phyloP scores from a whole-genome alignment of 1,139 yeast genomes.

The Waltiozyma solani region DNA sequence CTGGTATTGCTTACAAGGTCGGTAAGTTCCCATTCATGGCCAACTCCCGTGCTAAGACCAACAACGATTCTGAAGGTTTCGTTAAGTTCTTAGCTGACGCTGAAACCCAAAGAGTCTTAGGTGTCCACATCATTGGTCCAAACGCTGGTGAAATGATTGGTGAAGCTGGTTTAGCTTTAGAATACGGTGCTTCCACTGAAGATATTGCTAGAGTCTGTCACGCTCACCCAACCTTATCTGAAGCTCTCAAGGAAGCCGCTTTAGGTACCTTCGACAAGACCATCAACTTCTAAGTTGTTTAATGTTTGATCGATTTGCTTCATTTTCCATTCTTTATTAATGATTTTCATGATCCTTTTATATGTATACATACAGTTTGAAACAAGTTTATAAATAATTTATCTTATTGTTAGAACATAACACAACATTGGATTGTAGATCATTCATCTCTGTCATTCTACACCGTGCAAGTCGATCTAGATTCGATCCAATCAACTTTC shows the following conservation, averaged over 20 bases:
- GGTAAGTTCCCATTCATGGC: conserved; percentile 99
- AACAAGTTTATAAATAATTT: too few species aligned
- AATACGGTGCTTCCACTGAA: conserved; percentile 98
- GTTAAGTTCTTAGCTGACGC: conserved; percentile 95
- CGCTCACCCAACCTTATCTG: conserved; percentile 97
- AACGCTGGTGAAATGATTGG: conserved; percentile 99
- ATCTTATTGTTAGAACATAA: too few species aligned
- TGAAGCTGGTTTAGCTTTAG: conserved; percentile 95
- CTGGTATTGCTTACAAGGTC: conserved; percentile 83
- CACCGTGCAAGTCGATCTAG: too few species aligned
- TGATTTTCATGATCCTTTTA: too few species aligned
- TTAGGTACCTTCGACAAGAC: conserved; percentile 87
- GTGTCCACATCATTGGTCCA: conserved; percentile 96
- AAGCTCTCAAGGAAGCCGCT: conserved; percentile 98
- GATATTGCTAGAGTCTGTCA: conserved; percentile 97
- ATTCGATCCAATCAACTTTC: too few species aligned
- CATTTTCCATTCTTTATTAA: too few species aligned
- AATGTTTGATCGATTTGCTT: too few species aligned
- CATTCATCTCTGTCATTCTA: too few species aligned
- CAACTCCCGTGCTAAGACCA: conserved; percentile 98
- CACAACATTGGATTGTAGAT: too few species aligned
- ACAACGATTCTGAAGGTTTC: conserved; percentile 93
- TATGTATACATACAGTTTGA: too few species aligned
- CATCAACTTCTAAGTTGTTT: conserved; percentile 61
- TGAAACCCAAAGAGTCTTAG: conserved; percentile 92